These are phyloP conservation scores for Aspergillus pseudotamarii DNA, from an alignment of 2,329 filamentous ascomycete genomes.

Conservation along the genomic window DNA sequence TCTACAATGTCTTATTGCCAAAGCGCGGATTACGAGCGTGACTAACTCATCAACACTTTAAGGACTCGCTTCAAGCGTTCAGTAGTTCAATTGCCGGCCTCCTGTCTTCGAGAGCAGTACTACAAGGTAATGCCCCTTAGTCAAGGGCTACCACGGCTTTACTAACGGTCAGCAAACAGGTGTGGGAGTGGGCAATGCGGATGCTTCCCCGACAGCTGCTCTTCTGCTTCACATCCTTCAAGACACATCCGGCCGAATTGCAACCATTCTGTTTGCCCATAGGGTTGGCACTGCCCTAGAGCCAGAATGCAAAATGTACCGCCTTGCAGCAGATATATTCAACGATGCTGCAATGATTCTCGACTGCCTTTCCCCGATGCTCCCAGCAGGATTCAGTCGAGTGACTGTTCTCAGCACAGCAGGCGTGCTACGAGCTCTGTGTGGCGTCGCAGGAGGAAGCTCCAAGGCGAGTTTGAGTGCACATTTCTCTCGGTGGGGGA, in stretches of 20 bases:
- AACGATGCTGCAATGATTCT: constrained; percentile 85
- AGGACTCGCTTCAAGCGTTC: constrained; percentile 47
- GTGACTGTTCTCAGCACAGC: constrained; percentile 62
- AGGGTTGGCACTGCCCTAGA: constrained; percentile 79
- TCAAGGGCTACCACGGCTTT: background rate
- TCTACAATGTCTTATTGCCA: background rate
- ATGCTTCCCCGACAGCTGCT: constrained; percentile 76
- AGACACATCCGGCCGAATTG: constrained; percentile 77
- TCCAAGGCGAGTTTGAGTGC: constrained; percentile 88
- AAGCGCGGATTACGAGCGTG: background rate
- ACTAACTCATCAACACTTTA: background rate
- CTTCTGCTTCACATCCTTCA: constrained; percentile 82
- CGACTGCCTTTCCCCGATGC: constrained; percentile 77
- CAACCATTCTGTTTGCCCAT: constrained; percentile 85
- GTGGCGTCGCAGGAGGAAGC: constrained; percentile 86
- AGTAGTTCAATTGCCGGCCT: constrained; percentile 53
- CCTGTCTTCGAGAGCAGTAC: constrained; percentile 78
- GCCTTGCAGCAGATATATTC: constrained; percentile 83
- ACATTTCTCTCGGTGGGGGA: constrained; percentile 86
- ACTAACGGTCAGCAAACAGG: constrained; percentile 43
- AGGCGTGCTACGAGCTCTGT: constrained; percentile 68
- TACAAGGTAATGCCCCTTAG: constrained; percentile 59
- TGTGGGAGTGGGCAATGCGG: constrained; percentile 81
- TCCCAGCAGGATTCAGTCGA: constrained; percentile 60
- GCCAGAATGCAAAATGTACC: constrained; percentile 87